Evolutionary conservation across 768 basidiomycete species (phyloP), one percentile per base, ranked within the genome.

Genomic region (Macrolepiota albuminosa): DNA sequence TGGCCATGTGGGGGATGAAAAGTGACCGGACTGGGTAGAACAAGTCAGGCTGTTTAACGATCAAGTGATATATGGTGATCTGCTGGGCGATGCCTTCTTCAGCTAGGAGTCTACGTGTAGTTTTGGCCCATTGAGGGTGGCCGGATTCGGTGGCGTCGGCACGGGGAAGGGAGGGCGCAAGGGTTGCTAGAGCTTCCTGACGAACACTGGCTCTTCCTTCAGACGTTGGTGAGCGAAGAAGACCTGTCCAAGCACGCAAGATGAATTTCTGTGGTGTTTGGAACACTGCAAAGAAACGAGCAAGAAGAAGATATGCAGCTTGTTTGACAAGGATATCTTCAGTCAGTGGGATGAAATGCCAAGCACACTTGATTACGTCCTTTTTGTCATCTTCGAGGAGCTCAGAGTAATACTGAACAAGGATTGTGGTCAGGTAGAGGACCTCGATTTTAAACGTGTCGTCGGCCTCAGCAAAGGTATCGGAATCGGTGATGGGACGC

Each of bases 241-340:
- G 78, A 9, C 91, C 94, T 6, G 86, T 85, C 95, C 95, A 98
- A 29, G 95, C 90, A 6, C 89, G 84, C 54, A 95, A 74, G 52
- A 96, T 86, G 70, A 99, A 95, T 72, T 97, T 98, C 61, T 85
- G 82, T 1, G 96, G 95, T 0, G 88, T 90, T 18, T 90, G 91
- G 72, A 90, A 95, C 7, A 85, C 86, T 14, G 89, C 87, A 67
- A 96, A 95, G 79, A 98, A 98, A 36, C 89, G 85, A 42, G 97
- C 93, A 37, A 91, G 86, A 6, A 98, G 81, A 39, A 97, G 83
- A 70, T 94, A 94, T 0, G 93, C 90, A 9, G 91, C 91, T 71
- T 98, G 93, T 71, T 93, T 95, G 67, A 97, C 92, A 21, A 95
- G 86, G 6, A 88, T 82, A 70, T 98, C 97, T 45, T 96, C 93